A percentile compares a stretch with the other conserved stretches of the same genome.
phyloP scores from a whole-genome alignment of 768 basidiomycete genomes.

The Daedalea quercina region DNA sequence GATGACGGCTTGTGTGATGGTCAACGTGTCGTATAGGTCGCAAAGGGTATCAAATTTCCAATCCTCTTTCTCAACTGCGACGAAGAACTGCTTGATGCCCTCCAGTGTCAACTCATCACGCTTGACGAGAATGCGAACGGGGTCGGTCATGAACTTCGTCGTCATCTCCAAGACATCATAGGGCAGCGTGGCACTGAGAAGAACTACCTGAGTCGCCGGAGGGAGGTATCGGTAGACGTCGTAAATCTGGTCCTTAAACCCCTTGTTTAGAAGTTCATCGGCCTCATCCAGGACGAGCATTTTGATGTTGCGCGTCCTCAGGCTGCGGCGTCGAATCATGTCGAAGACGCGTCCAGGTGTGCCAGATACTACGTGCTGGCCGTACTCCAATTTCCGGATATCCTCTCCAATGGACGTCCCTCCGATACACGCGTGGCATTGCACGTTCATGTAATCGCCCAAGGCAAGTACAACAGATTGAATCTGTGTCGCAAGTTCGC shows the following conservation, averaged over 20 bases:
- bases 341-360: slow-evolving; percentile 98
- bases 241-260: slow-evolving; percentile 99
- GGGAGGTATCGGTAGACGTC: slow-evolving; percentile 98
- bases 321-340: slow-evolving; percentile 92
- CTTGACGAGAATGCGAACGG: slow-evolving; percentile 96
- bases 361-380: slow-evolving; percentile 95
- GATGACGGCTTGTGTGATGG: slow-evolving; percentile 98
- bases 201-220: slow-evolving; percentile 93
- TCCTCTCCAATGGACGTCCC: slow-evolving; percentile 97
- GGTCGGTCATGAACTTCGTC: slow-evolving; percentile 99
- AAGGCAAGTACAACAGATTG: slow-evolving; percentile 94
- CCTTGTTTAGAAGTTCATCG: slow-evolving; percentile 94
- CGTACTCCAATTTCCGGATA: slow-evolving; percentile 94
- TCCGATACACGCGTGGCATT: slow-evolving; percentile 97
- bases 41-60: slow-evolving; percentile 99
- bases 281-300: slow-evolving; percentile 95
- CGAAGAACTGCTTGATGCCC: slow-evolving; percentile 94
- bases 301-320: slow-evolving; percentile 96
- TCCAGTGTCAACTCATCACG: slow-evolving; percentile 98
- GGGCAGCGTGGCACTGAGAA: slow-evolving; percentile 92
- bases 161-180: slow-evolving; percentile 99
- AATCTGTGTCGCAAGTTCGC: slow-evolving; percentile 98
- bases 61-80: slow-evolving; percentile 98
- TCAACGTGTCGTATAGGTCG: slow-evolving; percentile 96
- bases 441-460: slow-evolving; percentile 99